Evolutionary conservation across 1,139 yeast genomes (phyloP), one percentile per base, ranked within the genome.

Genomic region (Protomyces gravidus): DNA sequence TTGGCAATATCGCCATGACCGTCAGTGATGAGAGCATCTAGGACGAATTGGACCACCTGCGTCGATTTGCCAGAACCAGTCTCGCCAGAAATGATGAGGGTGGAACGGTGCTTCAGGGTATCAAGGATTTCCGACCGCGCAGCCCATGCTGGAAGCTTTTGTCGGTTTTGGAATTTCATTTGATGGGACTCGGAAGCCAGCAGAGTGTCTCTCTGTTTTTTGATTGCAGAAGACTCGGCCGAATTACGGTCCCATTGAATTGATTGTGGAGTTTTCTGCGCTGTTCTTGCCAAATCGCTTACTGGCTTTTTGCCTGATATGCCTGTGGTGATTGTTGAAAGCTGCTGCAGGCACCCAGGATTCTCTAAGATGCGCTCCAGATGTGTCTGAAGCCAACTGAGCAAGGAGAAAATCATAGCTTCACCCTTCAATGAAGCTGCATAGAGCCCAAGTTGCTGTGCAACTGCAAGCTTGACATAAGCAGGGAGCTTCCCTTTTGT

Each of bases 31-130:
- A 69, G 49, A 48, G 83, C 76, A 69, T 92, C 97, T 32, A 90
- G 73, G 17, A 92, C 75, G 67, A 89, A 92, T 70, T 92, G 98
- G 2, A 89, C 96, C 13, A 89, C 83, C 69, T 89, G 97, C 0
- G 97, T 89, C 0, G 96, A 87, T 69, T 89, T 89, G 65, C 97
- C 97, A 0, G 96, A 89, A 66, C 98, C 98, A 0, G 98, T 92
- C 71, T 92, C 98, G 70, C 97, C 98, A 1, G 97, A 92, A 39
- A 92, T 80, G 45, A 92, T 73, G 2, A 88, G 82, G 2, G 89
- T 86, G 64, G 81, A 82, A 67, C 86, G 80, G 0, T 75, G 65
- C 40, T 78, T 75, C 4, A 92, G 81, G 2, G 82, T 71, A 0
- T 79, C 68, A 1, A 87, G 76, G 49, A 92, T 77, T 3, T 78